Evolutionary conservation across 208 protist genomes (phyloP), one percentile per base, ranked within the genome.

Genomic region (Wallacemonas sp.): DNA sequence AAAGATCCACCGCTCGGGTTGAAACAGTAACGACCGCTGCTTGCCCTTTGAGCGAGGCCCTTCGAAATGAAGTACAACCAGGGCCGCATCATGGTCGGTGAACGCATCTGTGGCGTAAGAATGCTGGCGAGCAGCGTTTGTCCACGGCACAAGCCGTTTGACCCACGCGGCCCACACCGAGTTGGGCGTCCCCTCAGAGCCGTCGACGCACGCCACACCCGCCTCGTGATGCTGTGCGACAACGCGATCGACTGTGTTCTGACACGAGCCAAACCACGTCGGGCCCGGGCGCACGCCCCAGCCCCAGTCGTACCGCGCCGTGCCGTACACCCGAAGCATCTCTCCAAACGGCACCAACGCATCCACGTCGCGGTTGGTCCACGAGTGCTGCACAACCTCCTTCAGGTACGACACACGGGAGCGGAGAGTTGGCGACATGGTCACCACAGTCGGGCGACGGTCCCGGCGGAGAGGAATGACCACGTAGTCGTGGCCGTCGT

Each of bases 401-500:
- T 55, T 22, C n/a, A 90, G 26, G 30, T 72, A 62, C 8, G 85
- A 68, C 14, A 82, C 55, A 12, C 73, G 77, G 1, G 87, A 94
- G 14, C 90, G 87, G 47, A 93, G 61, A 1, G 84, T 62, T 1
- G 90, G 90, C 9, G 77, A 77, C 64, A 93, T 84, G 53, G 90
- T 94, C 12, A 93, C 58, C 3, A 96, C 87, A 2, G 77, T 88
- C 34, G 74, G 66, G 15, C 44, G 27, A 11, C 68, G 26, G 64
- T 94, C 87, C 11, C 85, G 69, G 9, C 83, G 72, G 28, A 96
- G 70, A 1, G 90, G 90, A 64, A 96, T 81, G 36, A 96, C 45
- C n/a, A 96, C 87, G 62, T 93, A 92, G 69, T 96, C 90, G 63
- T 94, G 90, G 5, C 90, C 90, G 66, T 96, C 90, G 66, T 86